These are phyloP conservation scores for Pholiota molesta DNA, from an alignment of 768 basidiomycete species.

Conservation along the genomic window DNA sequence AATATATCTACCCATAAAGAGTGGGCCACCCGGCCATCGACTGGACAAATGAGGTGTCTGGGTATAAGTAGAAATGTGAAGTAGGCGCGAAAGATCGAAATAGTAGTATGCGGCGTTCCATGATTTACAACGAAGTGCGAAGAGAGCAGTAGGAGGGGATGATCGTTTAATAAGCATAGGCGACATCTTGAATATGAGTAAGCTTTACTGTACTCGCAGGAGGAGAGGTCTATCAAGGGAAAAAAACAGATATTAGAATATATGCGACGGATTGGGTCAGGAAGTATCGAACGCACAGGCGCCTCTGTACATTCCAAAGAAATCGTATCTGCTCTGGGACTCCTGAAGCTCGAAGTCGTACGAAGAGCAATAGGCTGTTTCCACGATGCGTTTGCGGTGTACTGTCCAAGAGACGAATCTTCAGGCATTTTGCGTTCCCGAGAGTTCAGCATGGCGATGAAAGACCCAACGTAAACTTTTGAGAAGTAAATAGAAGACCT, in stretches of 20 bases:
- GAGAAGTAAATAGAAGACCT: background rate
- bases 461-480: slow-evolving; percentile 53
- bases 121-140: too few species aligned
- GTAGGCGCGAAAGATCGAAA: too few species aligned
- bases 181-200: background rate
- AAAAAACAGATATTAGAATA: background rate
- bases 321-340: background rate
- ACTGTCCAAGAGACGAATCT: background rate
- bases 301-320: background rate
- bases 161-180: background rate
- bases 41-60: background rate
- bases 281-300: background rate
- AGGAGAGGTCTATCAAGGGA: background rate
- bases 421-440: slow-evolving; percentile 28
- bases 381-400: background rate
- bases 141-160: background rate
- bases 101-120: too few species aligned
- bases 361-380: background rate
- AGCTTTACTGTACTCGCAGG: background rate
- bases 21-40: too few species aligned
- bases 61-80: background rate
- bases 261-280: background rate
- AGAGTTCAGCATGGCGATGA: slow-evolving; percentile 48
- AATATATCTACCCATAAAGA: background rate
- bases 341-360: background rate